Evolutionary conservation across 1,284 basidiomycete species (phyloP).

Genomic region (Cutaneotrichosporon sp.): DNA sequence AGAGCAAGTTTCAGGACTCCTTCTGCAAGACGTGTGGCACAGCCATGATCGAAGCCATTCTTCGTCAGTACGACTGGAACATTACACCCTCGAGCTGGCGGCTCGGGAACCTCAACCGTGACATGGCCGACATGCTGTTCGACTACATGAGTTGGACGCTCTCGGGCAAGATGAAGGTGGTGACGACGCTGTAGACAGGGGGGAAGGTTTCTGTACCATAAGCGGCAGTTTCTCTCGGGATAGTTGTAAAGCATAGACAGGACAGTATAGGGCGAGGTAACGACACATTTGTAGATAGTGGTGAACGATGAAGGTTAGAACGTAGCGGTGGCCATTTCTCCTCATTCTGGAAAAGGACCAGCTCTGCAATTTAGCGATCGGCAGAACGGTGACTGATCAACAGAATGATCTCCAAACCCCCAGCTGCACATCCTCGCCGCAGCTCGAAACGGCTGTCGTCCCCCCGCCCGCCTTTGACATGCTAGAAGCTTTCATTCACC

Average conservation of each 20-base stretch:
- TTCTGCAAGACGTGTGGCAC: constrained; percentile 1
- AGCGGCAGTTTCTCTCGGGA: too few species aligned
- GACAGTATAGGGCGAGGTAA: not conserved
- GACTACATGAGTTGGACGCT: not conserved
- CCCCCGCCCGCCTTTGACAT: too few species aligned
- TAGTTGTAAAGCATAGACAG: not conserved
- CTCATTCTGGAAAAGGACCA: too few species aligned
- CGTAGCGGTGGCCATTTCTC: too few species aligned
- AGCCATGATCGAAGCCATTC: not conserved
- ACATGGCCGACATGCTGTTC: not conserved
- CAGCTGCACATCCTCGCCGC: too few species aligned
- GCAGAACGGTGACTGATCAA: too few species aligned
- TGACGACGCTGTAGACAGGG: not conserved
- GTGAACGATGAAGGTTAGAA: too few species aligned
- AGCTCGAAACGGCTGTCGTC: too few species aligned
- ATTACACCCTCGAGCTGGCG: constrained; percentile 1
- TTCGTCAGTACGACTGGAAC: constrained; percentile 4
- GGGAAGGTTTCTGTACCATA: not conserved
- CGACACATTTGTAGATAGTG: too few species aligned
- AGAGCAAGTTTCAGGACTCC: not conserved
- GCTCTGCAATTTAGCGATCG: too few species aligned
- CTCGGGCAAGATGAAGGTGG: not conserved
- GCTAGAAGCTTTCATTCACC: not conserved
- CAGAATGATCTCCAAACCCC: too few species aligned
- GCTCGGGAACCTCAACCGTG: not conserved